Conservation (phyloP, 2,329 filamentous ascomycete species). For the Nothophoma quercina region DNA sequence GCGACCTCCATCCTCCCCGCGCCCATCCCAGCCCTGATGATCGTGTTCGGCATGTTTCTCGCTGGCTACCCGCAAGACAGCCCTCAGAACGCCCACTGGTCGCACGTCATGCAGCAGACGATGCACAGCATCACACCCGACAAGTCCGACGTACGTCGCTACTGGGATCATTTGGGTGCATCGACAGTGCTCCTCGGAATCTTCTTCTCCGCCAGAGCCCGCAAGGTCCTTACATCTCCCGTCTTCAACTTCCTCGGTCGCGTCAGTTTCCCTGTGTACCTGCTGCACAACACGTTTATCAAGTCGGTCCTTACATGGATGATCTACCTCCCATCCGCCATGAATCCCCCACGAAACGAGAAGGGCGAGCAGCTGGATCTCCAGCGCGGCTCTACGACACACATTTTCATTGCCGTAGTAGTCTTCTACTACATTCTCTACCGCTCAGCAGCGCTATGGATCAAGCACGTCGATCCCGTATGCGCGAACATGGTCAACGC, state of each 20-base stretch:
- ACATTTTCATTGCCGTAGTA: constrained; percentile 44
- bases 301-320: constrained; percentile 68
- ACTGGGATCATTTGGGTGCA: constrained; percentile 60
- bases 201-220: constrained; percentile 61
- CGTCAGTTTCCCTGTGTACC: constrained; percentile 70
- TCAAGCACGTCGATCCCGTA: constrained; percentile 45
- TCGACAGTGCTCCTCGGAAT: constrained; percentile 60
- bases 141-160: constrained; percentile 59
- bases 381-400: constrained; percentile 40
- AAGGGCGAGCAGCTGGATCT: constrained; percentile 48
- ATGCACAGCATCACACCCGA: constrained; percentile 57
- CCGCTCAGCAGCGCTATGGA: constrained; percentile 43
- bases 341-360: constrained; percentile 47
- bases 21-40: constrained; percentile 60
- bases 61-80: constrained; percentile 68
- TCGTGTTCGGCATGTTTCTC: constrained; percentile 63
- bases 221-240: constrained; percentile 62
- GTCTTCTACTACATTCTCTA: constrained; percentile 49
- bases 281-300: constrained; percentile 68
- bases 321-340: constrained; percentile 55
- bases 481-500: constrained; percentile 44
- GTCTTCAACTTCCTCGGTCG: constrained; percentile 69
- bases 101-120: constrained; percentile 53
- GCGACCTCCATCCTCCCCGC: constrained; percentile 58
- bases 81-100: constrained; percentile 63